Evolutionary conservation across 441 rosid species (phyloP).

Genomic region (Euphorbia schlechtendalii): DNA sequence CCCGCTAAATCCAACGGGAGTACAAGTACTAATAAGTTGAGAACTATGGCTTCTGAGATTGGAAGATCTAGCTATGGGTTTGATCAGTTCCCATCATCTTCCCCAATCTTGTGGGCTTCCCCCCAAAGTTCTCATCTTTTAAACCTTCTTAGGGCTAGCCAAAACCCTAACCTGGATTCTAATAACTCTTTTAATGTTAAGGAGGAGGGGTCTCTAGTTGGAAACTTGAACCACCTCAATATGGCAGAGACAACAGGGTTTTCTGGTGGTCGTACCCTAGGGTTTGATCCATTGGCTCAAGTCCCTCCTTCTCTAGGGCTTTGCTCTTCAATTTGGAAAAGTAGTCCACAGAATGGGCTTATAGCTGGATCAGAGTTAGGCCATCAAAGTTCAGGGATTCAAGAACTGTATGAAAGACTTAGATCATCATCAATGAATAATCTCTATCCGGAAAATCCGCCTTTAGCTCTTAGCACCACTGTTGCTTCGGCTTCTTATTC

Average conservation of each 20-base stretch:
- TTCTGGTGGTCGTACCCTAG: conserved; percentile 25
- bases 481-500: conserved; percentile 19
- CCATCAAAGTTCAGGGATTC: conserved; percentile 45
- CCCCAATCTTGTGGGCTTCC: conserved; percentile 45
- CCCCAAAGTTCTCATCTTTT: conserved; percentile 48
- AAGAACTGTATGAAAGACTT: conserved; percentile 56
- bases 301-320: conserved; percentile 35
- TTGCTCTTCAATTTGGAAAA: conserved; percentile 45
- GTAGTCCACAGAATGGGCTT: conserved; percentile 34
- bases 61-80: conserved; percentile 39
- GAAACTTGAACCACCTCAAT: conserved; percentile 21
- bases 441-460: conserved; percentile 29
- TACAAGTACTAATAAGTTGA: conserved; percentile 37
- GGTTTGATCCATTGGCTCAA: conserved; percentile 31
- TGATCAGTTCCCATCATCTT: conserved; percentile 31
- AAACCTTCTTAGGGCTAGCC: conserved; percentile 38
- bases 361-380: conserved; percentile 23
- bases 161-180: conserved; percentile 33
- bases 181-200: conserved; percentile 24
- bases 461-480: conserved; percentile 30
- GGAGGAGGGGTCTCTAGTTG: conserved; percentile 38
- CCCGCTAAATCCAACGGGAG: conserved; percentile 28
- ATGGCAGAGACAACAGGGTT: conserved; percentile 28
- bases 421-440: conserved; percentile 31
- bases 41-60: conserved; percentile 37